Conservation (phyloP, 352 stramenopile genomes). For the Discostella stelligera region DNA sequence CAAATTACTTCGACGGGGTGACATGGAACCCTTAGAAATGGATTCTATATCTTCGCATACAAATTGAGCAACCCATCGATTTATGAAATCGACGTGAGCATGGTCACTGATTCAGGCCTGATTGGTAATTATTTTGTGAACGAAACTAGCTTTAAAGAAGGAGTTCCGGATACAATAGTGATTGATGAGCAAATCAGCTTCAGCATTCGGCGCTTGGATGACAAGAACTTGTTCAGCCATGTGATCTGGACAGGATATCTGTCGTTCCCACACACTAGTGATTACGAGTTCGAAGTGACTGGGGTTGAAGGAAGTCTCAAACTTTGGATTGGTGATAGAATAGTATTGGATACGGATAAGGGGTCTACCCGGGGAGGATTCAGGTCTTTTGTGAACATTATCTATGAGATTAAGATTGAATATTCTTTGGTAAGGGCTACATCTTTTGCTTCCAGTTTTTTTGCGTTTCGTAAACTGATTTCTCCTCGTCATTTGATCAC, state of each 20-base stretch:
- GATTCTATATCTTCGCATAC: constrained; percentile 38
- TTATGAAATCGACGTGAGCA: constrained; percentile 36
- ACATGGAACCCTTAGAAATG: constrained; percentile 22
- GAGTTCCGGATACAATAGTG: constrained; percentile 2
- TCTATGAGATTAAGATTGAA: constrained; percentile 49
- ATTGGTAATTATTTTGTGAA: constrained; percentile 35
- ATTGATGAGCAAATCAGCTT: constrained; percentile 31
- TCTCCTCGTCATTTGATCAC: constrained; percentile 1
- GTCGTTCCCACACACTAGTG: constrained; percentile 33
- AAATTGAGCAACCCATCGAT: constrained; percentile 30
- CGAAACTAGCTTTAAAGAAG: constrained; percentile 24
- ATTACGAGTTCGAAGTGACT: constrained; percentile 32
- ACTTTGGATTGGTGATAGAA: constrained; percentile 25
- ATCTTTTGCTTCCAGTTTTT: background rate
- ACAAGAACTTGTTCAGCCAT: constrained; percentile 13
- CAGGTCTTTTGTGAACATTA: constrained; percentile 24
- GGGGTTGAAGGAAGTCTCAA: constrained; percentile 31
- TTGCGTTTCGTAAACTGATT: background rate
- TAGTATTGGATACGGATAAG: constrained; percentile 19
- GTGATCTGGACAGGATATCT: constrained; percentile 36
- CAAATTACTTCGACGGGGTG: background rate
- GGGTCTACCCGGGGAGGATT: constrained; percentile 17
- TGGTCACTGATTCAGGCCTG: constrained; percentile 29
- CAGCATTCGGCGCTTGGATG: background rate
- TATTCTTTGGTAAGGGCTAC: constrained; percentile 23